These are phyloP conservation scores for Flaveria robusta DNA, from an alignment of 129 eudicot genomes.

Conservation along the genomic window DNA sequence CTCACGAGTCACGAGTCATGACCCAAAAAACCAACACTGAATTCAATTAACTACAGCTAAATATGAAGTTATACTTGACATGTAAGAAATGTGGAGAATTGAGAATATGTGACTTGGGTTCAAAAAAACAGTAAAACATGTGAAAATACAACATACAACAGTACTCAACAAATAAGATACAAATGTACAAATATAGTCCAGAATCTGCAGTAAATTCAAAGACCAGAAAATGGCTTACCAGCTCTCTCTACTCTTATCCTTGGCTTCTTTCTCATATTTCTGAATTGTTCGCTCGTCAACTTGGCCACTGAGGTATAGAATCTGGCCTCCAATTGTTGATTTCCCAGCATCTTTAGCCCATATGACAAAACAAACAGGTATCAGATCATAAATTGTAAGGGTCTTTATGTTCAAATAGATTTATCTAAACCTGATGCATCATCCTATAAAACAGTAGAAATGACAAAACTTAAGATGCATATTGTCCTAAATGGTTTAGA, in stretches of 20 bases:
- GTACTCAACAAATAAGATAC: not conserved
- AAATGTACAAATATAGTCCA: not conserved
- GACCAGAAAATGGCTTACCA: conserved; percentile 52
- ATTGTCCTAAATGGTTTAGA: not conserved
- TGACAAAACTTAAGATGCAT: conserved; percentile 43
- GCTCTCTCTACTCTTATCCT: conserved; percentile 85
- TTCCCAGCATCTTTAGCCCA: conserved; percentile 87
- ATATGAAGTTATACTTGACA: not conserved
- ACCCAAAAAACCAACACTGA: not conserved
- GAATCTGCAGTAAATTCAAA: not conserved
- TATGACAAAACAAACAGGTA: not conserved
- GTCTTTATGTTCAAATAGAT: conserved; percentile 6
- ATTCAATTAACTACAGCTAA: not conserved
- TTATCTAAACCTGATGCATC: not conserved
- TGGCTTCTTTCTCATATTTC: conserved; percentile 89
- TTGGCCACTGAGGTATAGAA: conserved; percentile 89
- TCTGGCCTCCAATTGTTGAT: conserved; percentile 88
- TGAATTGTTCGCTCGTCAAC: conserved; percentile 95
- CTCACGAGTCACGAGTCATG: not conserved
- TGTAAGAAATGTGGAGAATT: not conserved
- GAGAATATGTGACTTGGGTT: not conserved
- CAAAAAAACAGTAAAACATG: not conserved
- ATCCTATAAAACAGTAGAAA: conserved; percentile 1
- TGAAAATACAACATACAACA: not conserved
- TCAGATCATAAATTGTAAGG: not conserved